phyloP scores from a whole-genome alignment of 75 land plant species.

The Pseudotsuga menziesii region DNA sequence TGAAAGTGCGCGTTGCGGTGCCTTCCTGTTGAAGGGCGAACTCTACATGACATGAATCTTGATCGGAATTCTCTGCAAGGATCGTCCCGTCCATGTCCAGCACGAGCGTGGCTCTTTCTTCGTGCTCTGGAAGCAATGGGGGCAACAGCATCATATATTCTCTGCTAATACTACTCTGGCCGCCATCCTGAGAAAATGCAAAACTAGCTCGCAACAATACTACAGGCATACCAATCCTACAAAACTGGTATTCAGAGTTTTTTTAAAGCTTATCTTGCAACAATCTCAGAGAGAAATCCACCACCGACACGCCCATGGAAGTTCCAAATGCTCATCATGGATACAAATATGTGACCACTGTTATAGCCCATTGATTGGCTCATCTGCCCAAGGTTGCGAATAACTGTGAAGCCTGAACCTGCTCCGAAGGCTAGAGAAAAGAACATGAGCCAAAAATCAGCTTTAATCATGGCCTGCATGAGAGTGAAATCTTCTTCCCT shows the following conservation, averaged over 20 bases:
- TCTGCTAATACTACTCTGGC: too few species aligned
- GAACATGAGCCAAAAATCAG: conserved; percentile 51
- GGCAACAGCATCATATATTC: too few species aligned
- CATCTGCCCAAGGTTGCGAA: conserved; percentile 55
- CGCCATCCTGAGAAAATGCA: not conserved
- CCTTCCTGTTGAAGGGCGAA: too few species aligned
- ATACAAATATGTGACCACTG: conserved; percentile 38
- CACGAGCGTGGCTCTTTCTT: too few species aligned
- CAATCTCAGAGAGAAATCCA: conserved; percentile 39
- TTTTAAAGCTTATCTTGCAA: conserved; percentile 32
- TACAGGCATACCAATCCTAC: not conserved
- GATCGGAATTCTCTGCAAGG: too few species aligned
- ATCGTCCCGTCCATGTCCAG: too few species aligned
- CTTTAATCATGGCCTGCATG: conserved; percentile 42
- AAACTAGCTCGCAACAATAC: not conserved
- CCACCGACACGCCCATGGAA: conserved; percentile 49
- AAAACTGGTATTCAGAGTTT: not conserved
- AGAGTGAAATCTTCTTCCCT: conserved; percentile 51
- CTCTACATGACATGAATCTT: too few species aligned
- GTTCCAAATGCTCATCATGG: conserved; percentile 56
- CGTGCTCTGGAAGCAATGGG: too few species aligned
- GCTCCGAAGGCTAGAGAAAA: conserved; percentile 37
- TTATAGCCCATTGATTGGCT: conserved; percentile 40
- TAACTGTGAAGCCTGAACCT: conserved; percentile 40
- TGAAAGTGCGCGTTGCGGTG: too few species aligned